Evolutionary conservation across 1,139 yeast genomes (phyloP), one percentile per base, ranked within the genome.

Genomic region (Yamadazyma sp.): DNA sequence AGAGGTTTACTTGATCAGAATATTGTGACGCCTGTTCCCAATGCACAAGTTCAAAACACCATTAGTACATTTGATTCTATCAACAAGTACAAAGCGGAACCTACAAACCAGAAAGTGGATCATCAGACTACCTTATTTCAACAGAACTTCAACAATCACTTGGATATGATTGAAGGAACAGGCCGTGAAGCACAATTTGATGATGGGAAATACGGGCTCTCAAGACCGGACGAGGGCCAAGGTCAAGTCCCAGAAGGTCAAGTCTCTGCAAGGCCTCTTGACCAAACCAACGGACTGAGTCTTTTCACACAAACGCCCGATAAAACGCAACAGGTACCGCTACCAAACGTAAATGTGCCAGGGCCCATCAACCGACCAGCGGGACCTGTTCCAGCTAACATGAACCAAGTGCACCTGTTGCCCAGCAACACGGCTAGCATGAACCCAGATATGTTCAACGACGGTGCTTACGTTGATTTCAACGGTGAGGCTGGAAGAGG

Each of bases 51-150:
- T 4, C 55, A 60, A 40, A 47, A 56, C 14, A 62, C 71, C 1
- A 60, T 66, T 38, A 54, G 53, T 42, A 64, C 63, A 35, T 69
- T 69, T 41, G 67, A 67, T 34, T 56, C 54, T 11, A 68, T 68
- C 37, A 70, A 69, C 45, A 59, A 49, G 15, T 57, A 39, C 44
- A 41, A 33, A 17, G 8, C 8, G 5, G 5, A 5, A 20, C 14
- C 23, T 3, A 15, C 11, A 5, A 12, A 17, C 29, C 17, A 23
- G 6, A n/a, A 8, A 3, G 15, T 31, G 4, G 33, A 27, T 17
- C 11, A 17, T 9, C 42, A 42, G 23, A 39, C 41, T 2, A 17
- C 34, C 8, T 36, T 42, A 17, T 35, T 42, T 17, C 37, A 42
- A 26, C 43, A 37, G 17, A 42, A 36, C 27, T 42, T 42, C 34